These are phyloP conservation scores for Tylopilus sp. DNA, from an alignment of 768 basidiomycete genomes.

Conservation along the genomic window DNA sequence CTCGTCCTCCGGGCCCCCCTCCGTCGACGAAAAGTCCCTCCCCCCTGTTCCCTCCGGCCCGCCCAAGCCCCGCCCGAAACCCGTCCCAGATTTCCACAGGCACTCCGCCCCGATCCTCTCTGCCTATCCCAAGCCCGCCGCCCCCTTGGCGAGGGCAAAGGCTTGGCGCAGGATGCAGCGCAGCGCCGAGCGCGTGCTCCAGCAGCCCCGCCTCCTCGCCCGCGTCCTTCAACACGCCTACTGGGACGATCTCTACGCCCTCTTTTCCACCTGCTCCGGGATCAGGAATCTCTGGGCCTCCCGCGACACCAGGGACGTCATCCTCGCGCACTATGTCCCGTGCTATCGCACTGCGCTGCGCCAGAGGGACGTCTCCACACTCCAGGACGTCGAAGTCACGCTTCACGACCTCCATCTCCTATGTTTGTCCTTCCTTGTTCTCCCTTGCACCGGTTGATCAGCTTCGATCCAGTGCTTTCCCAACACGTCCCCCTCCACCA, in stretches of 20 bases:
- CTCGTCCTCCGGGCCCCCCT: conserved; percentile 17
- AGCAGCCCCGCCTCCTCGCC: conserved; percentile 34
- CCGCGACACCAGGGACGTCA: conserved; percentile 34
- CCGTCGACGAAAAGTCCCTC: conserved; percentile 19
- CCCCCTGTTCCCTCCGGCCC: conserved; percentile 10
- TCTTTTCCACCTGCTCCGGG: conserved; percentile 35
- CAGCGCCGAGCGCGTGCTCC: conserved; percentile 25
- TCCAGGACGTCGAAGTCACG: conserved; percentile 48
- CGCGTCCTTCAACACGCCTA: conserved; percentile 28
- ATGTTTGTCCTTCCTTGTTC: conserved; percentile 44
- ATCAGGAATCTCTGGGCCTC: conserved; percentile 34
- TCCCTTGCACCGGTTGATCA: conserved; percentile 5
- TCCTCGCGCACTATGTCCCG: conserved; percentile 53
- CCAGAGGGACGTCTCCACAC: conserved; percentile 37
- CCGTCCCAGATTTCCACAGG: not conserved
- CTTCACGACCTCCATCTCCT: conserved; percentile 62
- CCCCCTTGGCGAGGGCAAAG: conserved; percentile 12
- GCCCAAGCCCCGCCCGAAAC: not conserved
- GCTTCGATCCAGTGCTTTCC: conserved; percentile 51
- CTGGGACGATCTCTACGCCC: conserved; percentile 41
- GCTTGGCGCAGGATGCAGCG: conserved; percentile 31
- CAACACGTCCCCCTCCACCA: conserved; percentile 61
- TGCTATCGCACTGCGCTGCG: conserved; percentile 48
- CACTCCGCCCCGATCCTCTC: not conserved
- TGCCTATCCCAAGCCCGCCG: not conserved